These are phyloP conservation scores for Brasilioporus rufonigricans DNA, from an alignment of 768 basidiomycete species.

Conservation along the genomic window DNA sequence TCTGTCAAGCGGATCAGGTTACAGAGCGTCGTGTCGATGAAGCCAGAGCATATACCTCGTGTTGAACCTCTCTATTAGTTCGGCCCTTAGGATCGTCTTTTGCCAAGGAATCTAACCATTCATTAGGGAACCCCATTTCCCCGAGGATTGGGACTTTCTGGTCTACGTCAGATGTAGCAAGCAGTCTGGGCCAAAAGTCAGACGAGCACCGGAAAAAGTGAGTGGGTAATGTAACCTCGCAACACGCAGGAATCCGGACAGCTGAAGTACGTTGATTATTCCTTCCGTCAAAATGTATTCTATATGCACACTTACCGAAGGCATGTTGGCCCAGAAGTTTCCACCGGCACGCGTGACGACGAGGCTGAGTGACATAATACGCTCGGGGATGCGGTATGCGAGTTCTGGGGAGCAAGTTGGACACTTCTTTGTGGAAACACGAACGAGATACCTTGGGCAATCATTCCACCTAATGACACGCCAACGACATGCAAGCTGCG, in stretches of 20 bases:
- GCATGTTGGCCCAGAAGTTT: constrained; percentile 52
- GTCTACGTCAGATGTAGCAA: constrained; percentile 38
- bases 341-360: constrained; percentile 72
- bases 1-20: neutral
- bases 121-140: constrained; percentile 55
- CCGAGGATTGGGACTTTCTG: constrained; percentile 50
- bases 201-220: neutral
- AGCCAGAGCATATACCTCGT: constrained; percentile 40
- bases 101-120: constrained; percentile 60
- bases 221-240: constrained; percentile 26
- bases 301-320: constrained; percentile 49
- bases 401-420: constrained; percentile 48
- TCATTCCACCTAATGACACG: constrained; percentile 83
- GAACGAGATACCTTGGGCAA: constrained; percentile 59
- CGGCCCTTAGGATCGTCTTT: constrained; percentile 53
- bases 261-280: constrained; percentile 28
- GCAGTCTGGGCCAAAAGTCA: constrained; percentile 30
- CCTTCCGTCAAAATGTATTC: neutral
- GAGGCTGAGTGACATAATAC: constrained; percentile 65
- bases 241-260: constrained; percentile 37
- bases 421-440: neutral
- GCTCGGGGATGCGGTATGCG: constrained; percentile 58
- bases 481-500: constrained; percentile 70
- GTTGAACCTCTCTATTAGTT: constrained; percentile 63
- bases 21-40: neutral